phyloP scores from a whole-genome alignment of 345 rosid genomes.

The Citrus sp. region DNA sequence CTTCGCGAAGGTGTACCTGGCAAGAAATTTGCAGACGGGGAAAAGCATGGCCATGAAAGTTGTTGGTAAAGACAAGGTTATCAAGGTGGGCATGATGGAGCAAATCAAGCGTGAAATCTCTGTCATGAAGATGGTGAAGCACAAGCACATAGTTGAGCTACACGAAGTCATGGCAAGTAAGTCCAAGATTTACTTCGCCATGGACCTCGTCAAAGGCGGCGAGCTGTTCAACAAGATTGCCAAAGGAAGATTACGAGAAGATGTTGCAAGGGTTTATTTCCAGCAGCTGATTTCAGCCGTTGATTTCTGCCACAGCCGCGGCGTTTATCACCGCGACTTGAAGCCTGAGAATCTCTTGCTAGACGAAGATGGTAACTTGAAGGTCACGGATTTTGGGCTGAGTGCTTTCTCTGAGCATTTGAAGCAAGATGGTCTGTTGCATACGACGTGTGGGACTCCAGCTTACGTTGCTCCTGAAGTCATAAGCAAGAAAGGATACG shows the following conservation, averaged over 20 bases:
- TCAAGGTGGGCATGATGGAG: conserved; percentile 83
- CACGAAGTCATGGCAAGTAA: conserved; percentile 96
- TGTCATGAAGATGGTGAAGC: conserved; percentile 92
- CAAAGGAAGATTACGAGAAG: conserved; percentile 72
- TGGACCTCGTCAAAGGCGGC: conserved; percentile 92
- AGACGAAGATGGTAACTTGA: conserved; percentile 71
- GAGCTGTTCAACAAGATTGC: conserved; percentile 68
- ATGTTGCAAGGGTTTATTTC: conserved; percentile 68
- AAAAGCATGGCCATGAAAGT: conserved; percentile 83
- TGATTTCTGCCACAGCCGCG: conserved; percentile 92
- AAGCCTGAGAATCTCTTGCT: conserved; percentile 86
- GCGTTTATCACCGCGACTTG: conserved; percentile 85
- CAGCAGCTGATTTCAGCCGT: conserved; percentile 79
- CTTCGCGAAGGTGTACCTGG: conserved; percentile 86
- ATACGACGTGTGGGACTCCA: conserved; percentile 91
- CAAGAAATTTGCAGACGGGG: conserved; percentile 54
- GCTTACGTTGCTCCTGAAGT: conserved; percentile 96
- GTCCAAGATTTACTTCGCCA: conserved; percentile 87
- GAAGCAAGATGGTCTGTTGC: conserved; percentile 73
- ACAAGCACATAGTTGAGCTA: conserved; percentile 77
- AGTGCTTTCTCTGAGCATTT: conserved; percentile 73
- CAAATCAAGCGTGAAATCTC: conserved; percentile 89
- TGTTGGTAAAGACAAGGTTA: conserved; percentile 82
- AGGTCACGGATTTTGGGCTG: conserved; percentile 89
- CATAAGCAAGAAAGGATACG: conserved; percentile 76